A percentile compares a stretch with the other conserved stretches of the same genome.
Conservation (phyloP, 2,329 filamentous ascomycete genomes). For the Aspergillus pseudotamarii region DNA sequence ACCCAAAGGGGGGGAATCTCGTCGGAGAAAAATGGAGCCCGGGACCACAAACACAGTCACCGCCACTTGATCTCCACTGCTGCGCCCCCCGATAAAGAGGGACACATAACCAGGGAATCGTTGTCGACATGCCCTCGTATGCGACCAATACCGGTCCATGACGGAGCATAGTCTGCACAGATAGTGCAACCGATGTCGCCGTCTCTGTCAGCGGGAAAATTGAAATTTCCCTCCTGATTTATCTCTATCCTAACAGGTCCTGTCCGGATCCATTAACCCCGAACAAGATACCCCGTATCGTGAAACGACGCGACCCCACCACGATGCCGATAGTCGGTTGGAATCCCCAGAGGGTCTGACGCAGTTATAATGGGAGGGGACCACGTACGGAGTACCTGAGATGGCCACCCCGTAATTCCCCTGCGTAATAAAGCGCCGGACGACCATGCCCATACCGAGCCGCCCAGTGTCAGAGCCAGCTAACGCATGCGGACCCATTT, state of each 20-base stretch:
- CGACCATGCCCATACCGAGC: constrained; percentile 47
- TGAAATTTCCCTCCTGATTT: background rate
- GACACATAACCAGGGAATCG: background rate
- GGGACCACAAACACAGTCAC: background rate
- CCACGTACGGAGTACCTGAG: constrained; percentile 8
- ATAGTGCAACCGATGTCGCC: background rate
- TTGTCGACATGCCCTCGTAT: background rate
- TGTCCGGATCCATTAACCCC: constrained; percentile 35
- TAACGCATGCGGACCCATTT: background rate
- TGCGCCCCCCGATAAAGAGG: background rate
- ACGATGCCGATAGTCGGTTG: background rate
- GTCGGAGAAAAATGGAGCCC: background rate
- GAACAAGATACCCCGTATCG: constrained; percentile 38
- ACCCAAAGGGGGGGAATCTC: background rate
- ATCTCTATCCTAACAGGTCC: constrained; percentile 6
- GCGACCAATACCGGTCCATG: background rate
- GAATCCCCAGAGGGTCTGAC: background rate
- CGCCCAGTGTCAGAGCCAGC: constrained; percentile 32
- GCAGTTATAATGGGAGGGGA: background rate
- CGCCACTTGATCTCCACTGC: constrained; percentile 1
- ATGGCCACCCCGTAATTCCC: constrained; percentile 11
- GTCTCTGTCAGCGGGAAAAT: too few relatives aligned
- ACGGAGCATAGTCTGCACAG: background rate
- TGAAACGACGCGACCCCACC: constrained; percentile 16
- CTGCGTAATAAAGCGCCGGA: constrained; percentile 42